Evolutionary conservation across 306 rosid genomes (phyloP).

Genomic region (Lablab purpureus): DNA sequence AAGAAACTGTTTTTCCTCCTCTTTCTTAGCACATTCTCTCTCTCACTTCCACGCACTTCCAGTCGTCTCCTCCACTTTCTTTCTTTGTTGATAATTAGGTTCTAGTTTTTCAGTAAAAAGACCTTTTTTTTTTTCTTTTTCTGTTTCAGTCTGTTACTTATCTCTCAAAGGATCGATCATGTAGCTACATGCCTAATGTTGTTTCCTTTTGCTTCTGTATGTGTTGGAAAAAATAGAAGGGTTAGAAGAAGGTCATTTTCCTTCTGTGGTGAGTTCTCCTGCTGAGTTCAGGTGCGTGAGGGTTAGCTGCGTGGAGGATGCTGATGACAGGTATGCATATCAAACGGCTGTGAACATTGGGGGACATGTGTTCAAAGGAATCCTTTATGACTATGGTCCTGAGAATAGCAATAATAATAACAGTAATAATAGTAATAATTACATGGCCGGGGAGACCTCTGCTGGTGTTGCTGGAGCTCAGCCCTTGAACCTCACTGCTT

Average conservation of each 20-base stretch:
- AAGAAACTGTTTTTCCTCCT: slow-evolving; percentile 53
- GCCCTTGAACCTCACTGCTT: slow-evolving; percentile 65
- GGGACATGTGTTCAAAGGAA: slow-evolving; percentile 90
- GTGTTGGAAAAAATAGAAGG: slow-evolving; percentile 44
- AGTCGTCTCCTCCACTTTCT: slow-evolving; percentile 14
- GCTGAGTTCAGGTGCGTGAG: slow-evolving; percentile 87
- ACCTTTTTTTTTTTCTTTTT: not conserved
- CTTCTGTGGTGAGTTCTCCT: slow-evolving; percentile 67
- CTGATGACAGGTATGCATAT: slow-evolving; percentile 81
- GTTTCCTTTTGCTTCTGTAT: not conserved
- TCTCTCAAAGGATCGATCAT: not conserved
- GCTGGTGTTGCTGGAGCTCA: slow-evolving; percentile 56
- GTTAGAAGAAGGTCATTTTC: slow-evolving; percentile 74
- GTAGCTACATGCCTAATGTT: not conserved
- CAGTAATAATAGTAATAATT: slow-evolving; percentile 29
- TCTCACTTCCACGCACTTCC: slow-evolving; percentile 34
- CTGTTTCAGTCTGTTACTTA: not conserved
- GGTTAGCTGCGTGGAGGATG: slow-evolving; percentile 73
- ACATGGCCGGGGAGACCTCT: slow-evolving; percentile 63
- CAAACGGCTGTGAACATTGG: slow-evolving; percentile 93
- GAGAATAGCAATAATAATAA: slow-evolving; percentile 38
- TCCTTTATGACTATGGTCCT: slow-evolving; percentile 84
- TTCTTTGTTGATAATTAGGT: slow-evolving; percentile 12
- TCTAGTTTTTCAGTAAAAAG: not conserved
- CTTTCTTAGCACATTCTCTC: slow-evolving; percentile 46